Conservation (phyloP, 1,139 yeast species). For the Ogataea hybrid region DNA sequence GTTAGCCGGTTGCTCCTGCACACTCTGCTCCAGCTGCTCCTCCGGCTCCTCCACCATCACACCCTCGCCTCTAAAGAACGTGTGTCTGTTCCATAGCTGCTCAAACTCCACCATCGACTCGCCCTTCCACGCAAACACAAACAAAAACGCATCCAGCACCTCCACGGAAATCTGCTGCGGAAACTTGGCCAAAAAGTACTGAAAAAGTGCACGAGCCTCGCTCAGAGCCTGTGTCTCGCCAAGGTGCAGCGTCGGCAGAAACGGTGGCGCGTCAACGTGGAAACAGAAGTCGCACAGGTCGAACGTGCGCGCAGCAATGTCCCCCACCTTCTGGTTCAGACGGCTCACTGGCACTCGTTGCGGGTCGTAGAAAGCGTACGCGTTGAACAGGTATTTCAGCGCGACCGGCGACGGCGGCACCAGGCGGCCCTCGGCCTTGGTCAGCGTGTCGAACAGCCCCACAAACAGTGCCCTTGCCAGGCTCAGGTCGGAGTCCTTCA, state of each 20-base stretch:
- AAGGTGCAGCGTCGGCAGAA: conserved; percentile 54
- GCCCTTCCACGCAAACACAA: conserved; percentile 50
- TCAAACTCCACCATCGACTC: conserved; percentile 46
- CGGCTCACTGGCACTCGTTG: conserved; percentile 36
- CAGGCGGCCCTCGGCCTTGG: conserved; percentile 22
- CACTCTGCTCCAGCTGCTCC: too few relatives aligned
- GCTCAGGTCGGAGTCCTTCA: conserved; percentile 75
- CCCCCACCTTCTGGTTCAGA: conserved; percentile 29
- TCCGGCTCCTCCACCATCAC: conserved; percentile 30
- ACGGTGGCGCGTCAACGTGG: conserved; percentile 49
- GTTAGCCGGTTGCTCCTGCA: background rate
- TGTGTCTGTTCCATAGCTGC: conserved; percentile 46
- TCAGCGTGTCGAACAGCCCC: conserved; percentile 25
- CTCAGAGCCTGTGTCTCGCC: conserved; percentile 48
- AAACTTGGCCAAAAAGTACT: conserved; percentile 43
- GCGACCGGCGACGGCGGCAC: conserved; percentile 40
- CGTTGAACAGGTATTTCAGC: conserved; percentile 52
- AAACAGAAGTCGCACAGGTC: conserved; percentile 28
- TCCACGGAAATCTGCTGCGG: conserved; percentile 44
- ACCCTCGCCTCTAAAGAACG: conserved; percentile 38
- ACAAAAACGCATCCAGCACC: conserved; percentile 51
- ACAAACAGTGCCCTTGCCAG: conserved; percentile 70
- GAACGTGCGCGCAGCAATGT: conserved; percentile 28
- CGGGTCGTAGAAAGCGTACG: conserved; percentile 45
- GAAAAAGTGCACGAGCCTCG: conserved; percentile 80